Evolutionary conservation across 2,329 filamentous ascomycete species (phyloP), one percentile per base, ranked within the genome.

Genomic region (Aspergillus ustus): DNA sequence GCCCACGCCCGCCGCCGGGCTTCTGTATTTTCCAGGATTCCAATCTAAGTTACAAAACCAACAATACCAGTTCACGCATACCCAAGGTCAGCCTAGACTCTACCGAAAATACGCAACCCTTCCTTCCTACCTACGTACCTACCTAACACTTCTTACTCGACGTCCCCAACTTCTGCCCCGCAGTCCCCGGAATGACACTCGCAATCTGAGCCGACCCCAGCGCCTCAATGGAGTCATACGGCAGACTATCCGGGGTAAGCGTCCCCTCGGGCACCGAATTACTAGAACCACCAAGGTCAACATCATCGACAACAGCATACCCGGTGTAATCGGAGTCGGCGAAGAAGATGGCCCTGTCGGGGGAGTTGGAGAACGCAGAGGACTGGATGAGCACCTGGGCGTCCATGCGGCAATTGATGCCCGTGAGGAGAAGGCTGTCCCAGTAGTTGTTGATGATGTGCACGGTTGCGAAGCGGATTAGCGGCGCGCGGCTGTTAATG

Each of bases 391-490:
- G 81, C n/a, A 87, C 76, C 71, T 87, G 80, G n/a, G 85, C 84
- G 13, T 81, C 82, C 68, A 82, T 78, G 57, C 84, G 83, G 52
- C 83, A 82, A 78, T 87, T 87, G 77, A 88, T 81, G 49, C 81
- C 84, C 2, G 22, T 57, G 45, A 82, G 81, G 45, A 74, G 77
- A 52, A 77, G 72, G 65, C 82, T 69, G 66, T 75, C 73, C 71
- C 75, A 82, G 73, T 79, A 81, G 70, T 73, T 82, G 80, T 85
- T 87, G 79, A 82, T 85, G 68, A 85, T 73, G 77, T 91, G 88
- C 13, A 80, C 86, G 43, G 85, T 89, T 28, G 87, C 88, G 78
- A 90, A 91, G 67, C 88, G 87, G 73, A 89, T 72, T 4, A 83
- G 85, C 2, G 89, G 88, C 0, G 78, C 79, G 57, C 88, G 87